Conservation (phyloP, 2,329 filamentous ascomycete species). For the Aspergillus neotritici region DNA sequence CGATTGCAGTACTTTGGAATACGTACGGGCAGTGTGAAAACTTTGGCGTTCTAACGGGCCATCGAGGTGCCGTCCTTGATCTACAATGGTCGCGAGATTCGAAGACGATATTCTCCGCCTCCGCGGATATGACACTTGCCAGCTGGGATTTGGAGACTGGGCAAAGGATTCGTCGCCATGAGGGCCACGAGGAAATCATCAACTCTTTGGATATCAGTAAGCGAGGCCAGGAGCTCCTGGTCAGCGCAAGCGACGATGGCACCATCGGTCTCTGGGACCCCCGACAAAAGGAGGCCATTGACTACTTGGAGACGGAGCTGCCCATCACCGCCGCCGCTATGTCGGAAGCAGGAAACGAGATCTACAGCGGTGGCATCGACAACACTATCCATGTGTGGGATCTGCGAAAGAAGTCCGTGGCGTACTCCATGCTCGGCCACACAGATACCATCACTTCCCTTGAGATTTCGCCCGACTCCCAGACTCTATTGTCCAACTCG, state of each 20-base stretch:
- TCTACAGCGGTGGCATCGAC: slow-evolving; percentile 92
- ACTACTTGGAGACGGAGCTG: slow-evolving; percentile 85
- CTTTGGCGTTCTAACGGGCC: slow-evolving; percentile 80
- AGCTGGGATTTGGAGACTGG: slow-evolving; percentile 94
- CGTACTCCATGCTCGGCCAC: slow-evolving; percentile 84
- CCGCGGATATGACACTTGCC: slow-evolving; percentile 85
- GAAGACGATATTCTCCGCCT: slow-evolving; percentile 82
- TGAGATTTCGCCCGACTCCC: slow-evolving; percentile 85
- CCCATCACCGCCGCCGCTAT: slow-evolving; percentile 87
- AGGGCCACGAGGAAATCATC: slow-evolving; percentile 93
- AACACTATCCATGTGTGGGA: slow-evolving; percentile 98
- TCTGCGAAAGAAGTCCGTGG: slow-evolving; percentile 79
- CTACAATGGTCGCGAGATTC: slow-evolving; percentile 97
- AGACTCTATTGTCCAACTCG: slow-evolving; percentile 81
- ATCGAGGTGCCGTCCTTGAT: slow-evolving; percentile 86
- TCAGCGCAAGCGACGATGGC: slow-evolving; percentile 90
- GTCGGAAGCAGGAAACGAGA: slow-evolving; percentile 90
- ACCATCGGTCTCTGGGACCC: slow-evolving; percentile 96
- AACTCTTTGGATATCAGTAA: slow-evolving; percentile 85
- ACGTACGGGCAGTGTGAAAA: slow-evolving; percentile 92
- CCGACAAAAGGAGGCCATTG: slow-evolving; percentile 77
- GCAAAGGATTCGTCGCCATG: slow-evolving; percentile 82
- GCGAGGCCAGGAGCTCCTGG: slow-evolving; percentile 80
- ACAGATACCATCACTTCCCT: slow-evolving; percentile 88
- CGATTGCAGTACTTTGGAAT: slow-evolving; percentile 74